Conservation (phyloP, 208 protist species). For the Leishmania guyanensis region DNA sequence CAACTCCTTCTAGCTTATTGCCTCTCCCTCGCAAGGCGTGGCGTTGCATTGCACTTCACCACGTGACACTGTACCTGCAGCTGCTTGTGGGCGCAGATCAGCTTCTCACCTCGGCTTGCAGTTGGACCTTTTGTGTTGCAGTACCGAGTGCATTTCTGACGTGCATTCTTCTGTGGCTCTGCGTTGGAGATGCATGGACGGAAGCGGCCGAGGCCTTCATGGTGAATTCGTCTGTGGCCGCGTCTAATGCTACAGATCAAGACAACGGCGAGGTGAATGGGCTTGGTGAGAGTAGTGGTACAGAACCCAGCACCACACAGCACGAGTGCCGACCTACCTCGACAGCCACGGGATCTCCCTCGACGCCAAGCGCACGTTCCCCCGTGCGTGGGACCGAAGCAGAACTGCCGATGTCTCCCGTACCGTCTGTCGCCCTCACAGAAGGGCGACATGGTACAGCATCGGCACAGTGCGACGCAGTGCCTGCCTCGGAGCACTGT, state of each 20-base stretch:
- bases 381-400: neutral
- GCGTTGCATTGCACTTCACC: neutral
- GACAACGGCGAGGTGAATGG: neutral
- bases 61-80: slow-evolving; percentile 12
- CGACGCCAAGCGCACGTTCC: neutral
- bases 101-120: slow-evolving; percentile 3
- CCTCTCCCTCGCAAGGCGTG: neutral
- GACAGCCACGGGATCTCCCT: neutral
- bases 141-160: slow-evolving; percentile 16
- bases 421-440: neutral
- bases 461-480: neutral
- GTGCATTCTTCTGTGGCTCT: slow-evolving; percentile 26
- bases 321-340: neutral
- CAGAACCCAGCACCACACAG: neutral
- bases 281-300: neutral
- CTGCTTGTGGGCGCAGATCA: slow-evolving; percentile 11
- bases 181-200: slow-evolving; percentile 21
- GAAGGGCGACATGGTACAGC: neutral
- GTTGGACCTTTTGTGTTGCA: slow-evolving; percentile 5
- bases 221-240: neutral
- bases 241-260: neutral
- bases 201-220: slow-evolving; percentile 14
- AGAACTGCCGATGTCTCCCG: neutral
- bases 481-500: neutral
- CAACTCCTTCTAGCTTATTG: neutral